Conservation (phyloP, 2,329 filamentous ascomycete genomes). For the Massarina eburnea region DNA sequence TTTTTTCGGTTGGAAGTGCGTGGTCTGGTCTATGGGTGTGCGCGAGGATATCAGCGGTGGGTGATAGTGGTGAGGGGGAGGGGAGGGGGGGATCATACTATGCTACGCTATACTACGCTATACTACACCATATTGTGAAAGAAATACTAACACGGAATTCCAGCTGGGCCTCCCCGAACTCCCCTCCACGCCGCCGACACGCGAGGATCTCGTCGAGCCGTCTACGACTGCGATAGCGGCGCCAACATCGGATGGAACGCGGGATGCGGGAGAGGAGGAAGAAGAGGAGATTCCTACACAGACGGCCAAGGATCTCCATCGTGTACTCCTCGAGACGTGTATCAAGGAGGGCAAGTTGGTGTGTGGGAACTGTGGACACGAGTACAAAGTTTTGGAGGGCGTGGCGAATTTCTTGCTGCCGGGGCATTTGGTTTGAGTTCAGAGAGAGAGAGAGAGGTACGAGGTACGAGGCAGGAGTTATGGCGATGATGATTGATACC, state of each 20-base stretch:
- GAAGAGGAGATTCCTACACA: constrained; percentile 65
- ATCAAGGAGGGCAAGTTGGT: constrained; percentile 86
- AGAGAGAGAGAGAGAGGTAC: neutral
- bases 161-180: constrained; percentile 79
- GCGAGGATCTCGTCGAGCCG: constrained; percentile 35
- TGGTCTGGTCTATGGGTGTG: neutral
- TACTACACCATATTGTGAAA: constrained; percentile 1
- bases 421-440: constrained; percentile 75
- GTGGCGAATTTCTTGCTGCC: constrained; percentile 96
- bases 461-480: neutral
- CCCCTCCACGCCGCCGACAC: constrained; percentile 47
- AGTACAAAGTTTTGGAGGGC: constrained; percentile 92
- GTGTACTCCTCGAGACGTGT: constrained; percentile 83
- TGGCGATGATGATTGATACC: constrained; percentile 23
- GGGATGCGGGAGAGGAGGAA: constrained; percentile 45
- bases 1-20: neutral
- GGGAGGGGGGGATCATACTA: neutral
- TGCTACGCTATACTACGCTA: too few species aligned
- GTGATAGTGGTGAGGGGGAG: neutral
- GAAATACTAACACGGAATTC: neutral
- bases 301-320: constrained; percentile 75
- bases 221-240: neutral
- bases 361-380: constrained; percentile 88
- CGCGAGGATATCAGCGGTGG: constrained; percentile 3
- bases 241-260: constrained; percentile 23